Evolutionary conservation across 371 early-diverging fungal species (phyloP).

Genomic region (Dichotomocladium elegans): DNA sequence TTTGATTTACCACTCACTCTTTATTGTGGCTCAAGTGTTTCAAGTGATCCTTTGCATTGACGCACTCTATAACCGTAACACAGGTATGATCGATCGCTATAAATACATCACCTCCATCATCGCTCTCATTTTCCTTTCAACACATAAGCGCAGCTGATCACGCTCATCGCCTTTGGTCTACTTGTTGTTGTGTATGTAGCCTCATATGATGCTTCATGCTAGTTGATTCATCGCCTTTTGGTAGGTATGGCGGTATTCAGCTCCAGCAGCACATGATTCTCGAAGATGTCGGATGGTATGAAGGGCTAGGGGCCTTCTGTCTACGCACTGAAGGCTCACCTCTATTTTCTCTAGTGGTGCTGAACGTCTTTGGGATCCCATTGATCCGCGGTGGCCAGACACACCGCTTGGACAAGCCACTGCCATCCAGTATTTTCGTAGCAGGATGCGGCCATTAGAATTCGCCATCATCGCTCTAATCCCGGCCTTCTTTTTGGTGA

Average conservation of each 20-base stretch:
- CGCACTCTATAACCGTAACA: conserved; percentile 44
- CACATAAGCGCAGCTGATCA: conserved; percentile 43
- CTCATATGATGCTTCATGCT: not conserved
- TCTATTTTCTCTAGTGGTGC: conserved; percentile 11
- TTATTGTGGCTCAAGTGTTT: conserved; percentile 45
- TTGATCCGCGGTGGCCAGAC: conserved; percentile 25
- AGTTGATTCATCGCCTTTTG: not conserved
- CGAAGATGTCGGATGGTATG: conserved; percentile 45
- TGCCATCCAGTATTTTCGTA: conserved; percentile 29
- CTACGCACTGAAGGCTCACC: not conserved
- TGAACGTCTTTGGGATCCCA: conserved; percentile 18
- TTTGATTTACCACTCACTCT: conserved; percentile 46
- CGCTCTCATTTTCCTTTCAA: not conserved
- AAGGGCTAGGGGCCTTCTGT: not conserved
- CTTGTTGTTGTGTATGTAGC: conserved; percentile 39
- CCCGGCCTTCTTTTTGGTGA: conserved; percentile 36
- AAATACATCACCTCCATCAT: not conserved
- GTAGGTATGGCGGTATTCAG: conserved; percentile 46
- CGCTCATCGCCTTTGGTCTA: conserved; percentile 38
- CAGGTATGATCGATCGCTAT: conserved; percentile 22
- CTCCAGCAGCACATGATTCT: conserved; percentile 48
- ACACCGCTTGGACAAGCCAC: conserved; percentile 15
- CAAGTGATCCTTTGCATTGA: conserved; percentile 44
- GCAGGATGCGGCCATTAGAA: conserved; percentile 41
- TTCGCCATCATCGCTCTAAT: conserved; percentile 49